A percentile compares a stretch with the other conserved stretches of the same genome.
These are phyloP conservation scores for Syzygium malaccense DNA, from an alignment of 441 rosid genomes.

Conservation along the genomic window DNA sequence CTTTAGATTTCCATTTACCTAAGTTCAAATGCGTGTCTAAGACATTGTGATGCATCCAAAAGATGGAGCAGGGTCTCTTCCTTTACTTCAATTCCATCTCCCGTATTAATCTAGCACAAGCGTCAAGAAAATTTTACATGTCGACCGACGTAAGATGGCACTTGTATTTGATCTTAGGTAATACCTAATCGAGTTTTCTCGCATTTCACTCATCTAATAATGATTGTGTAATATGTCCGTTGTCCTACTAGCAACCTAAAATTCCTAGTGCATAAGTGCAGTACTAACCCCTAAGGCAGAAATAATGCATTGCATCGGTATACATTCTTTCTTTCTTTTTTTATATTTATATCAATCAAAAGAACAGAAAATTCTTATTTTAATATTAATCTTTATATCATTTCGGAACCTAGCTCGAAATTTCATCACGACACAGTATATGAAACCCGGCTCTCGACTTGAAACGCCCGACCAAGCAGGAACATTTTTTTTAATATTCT, in stretches of 20 bases:
- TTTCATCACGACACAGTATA: neutral
- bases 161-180: neutral
- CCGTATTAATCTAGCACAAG: neutral
- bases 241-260: neutral
- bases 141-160: neutral
- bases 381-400: neutral
- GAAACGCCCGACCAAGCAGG: neutral
- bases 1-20: neutral
- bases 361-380: neutral
- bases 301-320: neutral
- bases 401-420: neutral
- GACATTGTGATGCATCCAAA: neutral
- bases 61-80: neutral
- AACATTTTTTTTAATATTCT: neutral
- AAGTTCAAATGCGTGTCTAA: neutral
- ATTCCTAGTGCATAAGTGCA: too few species aligned
- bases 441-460: neutral
- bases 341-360: neutral
- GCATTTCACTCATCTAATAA: neutral
- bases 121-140: neutral
- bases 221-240: neutral
- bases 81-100: neutral
- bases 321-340: neutral
- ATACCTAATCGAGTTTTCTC: neutral
- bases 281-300: neutral